Percentiles rank a stretch among this genome's conserved stretches.
phyloP scores from a whole-genome alignment of 1,139 yeast species.

The Diutina pseudorugosa region DNA sequence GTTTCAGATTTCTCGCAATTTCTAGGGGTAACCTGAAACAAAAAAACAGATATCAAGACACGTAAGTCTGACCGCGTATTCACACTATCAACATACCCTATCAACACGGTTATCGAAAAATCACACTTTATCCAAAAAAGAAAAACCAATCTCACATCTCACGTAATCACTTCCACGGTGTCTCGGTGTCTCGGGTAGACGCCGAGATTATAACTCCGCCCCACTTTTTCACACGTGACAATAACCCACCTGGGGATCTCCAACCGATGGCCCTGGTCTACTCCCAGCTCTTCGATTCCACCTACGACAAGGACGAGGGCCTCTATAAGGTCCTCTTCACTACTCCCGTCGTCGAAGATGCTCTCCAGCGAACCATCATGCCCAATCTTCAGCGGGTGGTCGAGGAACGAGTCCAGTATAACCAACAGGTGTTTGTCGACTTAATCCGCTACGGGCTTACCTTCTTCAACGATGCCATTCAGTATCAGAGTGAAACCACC shows the following conservation, averaged over 20 bases:
- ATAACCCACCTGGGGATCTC: background rate
- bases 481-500: slow-evolving; percentile 6
- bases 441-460: slow-evolving; percentile 14
- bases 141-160: too few relatives aligned
- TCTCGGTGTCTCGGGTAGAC: background rate
- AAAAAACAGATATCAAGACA: too few relatives aligned
- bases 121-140: too few relatives aligned
- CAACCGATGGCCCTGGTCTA: slow-evolving; percentile 12
- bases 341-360: slow-evolving; percentile 16
- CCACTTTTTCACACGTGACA: background rate
- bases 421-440: slow-evolving; percentile 10
- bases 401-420: background rate
- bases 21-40: too few relatives aligned
- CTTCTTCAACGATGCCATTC: slow-evolving; percentile 12
- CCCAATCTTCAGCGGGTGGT: slow-evolving; percentile 13
- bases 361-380: slow-evolving; percentile 14
- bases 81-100: too few relatives aligned
- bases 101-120: too few relatives aligned
- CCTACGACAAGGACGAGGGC: slow-evolving; percentile 12
- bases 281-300: slow-evolving; percentile 15
- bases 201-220: background rate
- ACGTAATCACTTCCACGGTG: too few relatives aligned
- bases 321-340: slow-evolving; percentile 17
- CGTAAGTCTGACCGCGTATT: too few relatives aligned
- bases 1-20: too few relatives aligned